These are phyloP conservation scores for Schizosaccharomyces osmophilus DNA, from an alignment of 805 yeast genomes.

Conservation along the genomic window DNA sequence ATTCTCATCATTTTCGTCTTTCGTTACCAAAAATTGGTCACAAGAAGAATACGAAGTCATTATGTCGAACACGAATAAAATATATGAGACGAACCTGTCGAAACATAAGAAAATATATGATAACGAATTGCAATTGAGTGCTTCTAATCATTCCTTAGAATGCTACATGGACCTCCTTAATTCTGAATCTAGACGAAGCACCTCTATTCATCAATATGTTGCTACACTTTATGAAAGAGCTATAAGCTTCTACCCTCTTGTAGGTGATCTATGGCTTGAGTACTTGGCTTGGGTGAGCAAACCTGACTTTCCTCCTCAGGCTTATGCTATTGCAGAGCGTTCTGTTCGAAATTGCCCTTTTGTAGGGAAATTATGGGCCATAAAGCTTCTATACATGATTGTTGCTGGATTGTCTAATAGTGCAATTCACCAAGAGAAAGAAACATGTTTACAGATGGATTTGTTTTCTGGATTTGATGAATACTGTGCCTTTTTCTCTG, in stretches of 20 bases:
- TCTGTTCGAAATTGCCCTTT: constrained; percentile 10
- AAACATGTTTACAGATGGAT: constrained; percentile 5
- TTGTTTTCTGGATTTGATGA: constrained; percentile 4
- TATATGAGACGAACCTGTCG: constrained; percentile 6
- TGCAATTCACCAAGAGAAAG: constrained; percentile 3
- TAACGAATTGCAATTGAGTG: constrained; percentile 7
- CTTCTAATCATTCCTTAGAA: background rate
- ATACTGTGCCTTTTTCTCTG: constrained; percentile 3
- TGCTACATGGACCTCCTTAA: constrained; percentile 11
- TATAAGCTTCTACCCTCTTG: constrained; percentile 4
- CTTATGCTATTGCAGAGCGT: constrained; percentile 5
- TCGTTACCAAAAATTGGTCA: constrained; percentile 9
- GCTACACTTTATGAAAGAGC: constrained; percentile 12
- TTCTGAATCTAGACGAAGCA: constrained; percentile 8
- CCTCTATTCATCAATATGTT: constrained; percentile 6
- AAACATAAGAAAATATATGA: constrained; percentile 3
- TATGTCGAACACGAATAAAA: constrained; percentile 9
- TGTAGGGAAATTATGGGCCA: constrained; percentile 11
- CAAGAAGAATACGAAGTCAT: constrained; percentile 10
- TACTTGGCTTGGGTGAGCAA: constrained; percentile 11
- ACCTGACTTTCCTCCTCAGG: constrained; percentile 1
- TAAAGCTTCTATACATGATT: constrained; percentile 6
- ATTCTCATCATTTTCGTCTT: constrained; percentile 11
- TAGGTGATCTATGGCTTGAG: constrained; percentile 12
- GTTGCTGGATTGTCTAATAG: constrained; percentile 1